Percentiles rank a stretch among this genome's conserved stretches.
Evolutionary conservation across 306 rosid species (phyloP).

Genomic region (Clitoria ternatea): DNA sequence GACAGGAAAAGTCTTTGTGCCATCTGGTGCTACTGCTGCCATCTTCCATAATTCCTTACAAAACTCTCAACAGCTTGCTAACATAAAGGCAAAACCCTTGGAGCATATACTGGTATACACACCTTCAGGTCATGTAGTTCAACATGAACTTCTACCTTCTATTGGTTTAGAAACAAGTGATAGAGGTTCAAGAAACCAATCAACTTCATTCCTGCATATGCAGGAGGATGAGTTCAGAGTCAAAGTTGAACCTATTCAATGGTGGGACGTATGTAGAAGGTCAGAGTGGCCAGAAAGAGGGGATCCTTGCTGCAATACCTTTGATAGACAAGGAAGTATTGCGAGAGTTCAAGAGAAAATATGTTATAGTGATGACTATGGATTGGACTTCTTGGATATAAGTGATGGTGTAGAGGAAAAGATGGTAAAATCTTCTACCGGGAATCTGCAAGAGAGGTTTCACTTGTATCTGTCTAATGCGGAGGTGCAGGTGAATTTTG

Average conservation of each 20-base stretch:
- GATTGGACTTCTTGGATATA: conserved; percentile 35
- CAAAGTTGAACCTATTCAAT: conserved; percentile 87
- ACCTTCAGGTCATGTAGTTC: conserved; percentile 93
- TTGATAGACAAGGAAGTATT: conserved; percentile 44
- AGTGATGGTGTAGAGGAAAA: conserved; percentile 34
- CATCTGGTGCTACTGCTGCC: conserved; percentile 92
- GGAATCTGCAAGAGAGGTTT: conserved; percentile 50
- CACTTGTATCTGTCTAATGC: conserved; percentile 75
- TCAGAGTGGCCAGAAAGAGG: conserved; percentile 79
- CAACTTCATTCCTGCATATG: conserved; percentile 47
- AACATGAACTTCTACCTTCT: conserved; percentile 72
- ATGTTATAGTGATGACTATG: conserved; percentile 35
- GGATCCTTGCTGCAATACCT: conserved; percentile 40
- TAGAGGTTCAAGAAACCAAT: conserved; percentile 37
- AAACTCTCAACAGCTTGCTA: conserved; percentile 39
- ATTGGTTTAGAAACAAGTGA: conserved; percentile 56
- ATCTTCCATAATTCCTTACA: conserved; percentile 74
- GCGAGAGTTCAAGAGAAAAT: conserved; percentile 42
- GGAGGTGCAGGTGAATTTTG: conserved; percentile 74
- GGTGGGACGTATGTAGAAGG: conserved; percentile 97
- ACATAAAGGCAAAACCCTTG: conserved; percentile 51
- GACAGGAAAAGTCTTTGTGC: conserved; percentile 82
- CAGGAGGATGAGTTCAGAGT: conserved; percentile 82
- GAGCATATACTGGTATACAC: conserved; percentile 82
- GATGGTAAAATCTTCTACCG: conserved; percentile 24